Conservation (phyloP, 371 early-diverging fungal species). For the Mortierella sp. region DNA sequence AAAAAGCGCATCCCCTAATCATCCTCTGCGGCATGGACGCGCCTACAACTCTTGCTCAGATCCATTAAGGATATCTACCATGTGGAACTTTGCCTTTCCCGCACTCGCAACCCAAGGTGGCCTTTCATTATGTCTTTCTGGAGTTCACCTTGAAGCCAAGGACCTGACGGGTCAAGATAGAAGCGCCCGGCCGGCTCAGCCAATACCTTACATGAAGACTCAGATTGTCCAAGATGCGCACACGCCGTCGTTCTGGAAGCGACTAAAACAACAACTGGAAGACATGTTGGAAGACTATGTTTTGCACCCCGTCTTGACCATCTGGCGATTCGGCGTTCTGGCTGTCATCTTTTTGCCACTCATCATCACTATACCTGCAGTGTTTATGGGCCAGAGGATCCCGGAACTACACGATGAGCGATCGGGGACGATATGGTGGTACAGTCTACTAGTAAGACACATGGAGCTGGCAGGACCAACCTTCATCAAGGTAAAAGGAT, state of each 20-base stretch:
- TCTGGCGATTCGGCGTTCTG: constrained; percentile 69
- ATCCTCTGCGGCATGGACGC: neutral
- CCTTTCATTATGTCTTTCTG: constrained; percentile 8
- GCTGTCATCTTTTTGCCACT: constrained; percentile 74
- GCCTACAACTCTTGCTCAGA: neutral
- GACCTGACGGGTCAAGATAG: neutral
- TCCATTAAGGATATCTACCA: constrained; percentile 2
- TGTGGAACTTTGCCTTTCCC: constrained; percentile 30
- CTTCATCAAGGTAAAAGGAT: constrained; percentile 83
- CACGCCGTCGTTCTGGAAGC: constrained; percentile 31
- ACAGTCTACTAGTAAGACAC: constrained; percentile 74
- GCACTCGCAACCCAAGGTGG: constrained; percentile 35
- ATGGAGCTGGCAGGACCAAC: constrained; percentile 93
- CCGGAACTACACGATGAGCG: constrained; percentile 62
- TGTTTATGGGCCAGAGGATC: constrained; percentile 64
- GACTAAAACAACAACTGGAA: constrained; percentile 38
- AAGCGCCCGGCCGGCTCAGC: constrained; percentile 5
- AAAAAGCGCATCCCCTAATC: neutral
- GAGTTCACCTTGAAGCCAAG: constrained; percentile 40
- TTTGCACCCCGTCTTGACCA: constrained; percentile 66
- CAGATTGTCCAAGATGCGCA: constrained; percentile 24
- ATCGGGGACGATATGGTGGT: constrained; percentile 86
- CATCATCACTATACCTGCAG: constrained; percentile 60
- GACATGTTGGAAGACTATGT: constrained; percentile 60
- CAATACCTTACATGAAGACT: constrained; percentile 33